Evolutionary conservation across 768 basidiomycete species (phyloP), one percentile per base, ranked within the genome.

Genomic region (Agrocybe chaxingu): DNA sequence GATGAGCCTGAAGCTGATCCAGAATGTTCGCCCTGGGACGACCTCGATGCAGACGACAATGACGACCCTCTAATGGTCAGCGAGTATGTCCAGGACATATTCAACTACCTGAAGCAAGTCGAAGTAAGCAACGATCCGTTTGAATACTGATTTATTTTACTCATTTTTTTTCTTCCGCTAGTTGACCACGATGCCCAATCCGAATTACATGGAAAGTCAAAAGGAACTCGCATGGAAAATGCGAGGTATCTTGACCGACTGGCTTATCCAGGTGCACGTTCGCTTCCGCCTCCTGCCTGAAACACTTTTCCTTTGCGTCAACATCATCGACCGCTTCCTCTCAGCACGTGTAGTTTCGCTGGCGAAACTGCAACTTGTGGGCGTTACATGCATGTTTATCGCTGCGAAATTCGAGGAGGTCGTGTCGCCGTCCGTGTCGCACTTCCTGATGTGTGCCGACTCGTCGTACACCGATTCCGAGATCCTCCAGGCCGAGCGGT

Each of bases 1-100:
- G 71, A 82, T 31, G 80, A 83, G 53, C 65, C 60, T 3, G 89
- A 89, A 62, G 84, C 80, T 3, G 85, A 87, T 56, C 84, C 84
- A 3, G 74, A 87, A 47, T 72, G 75, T 72, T 75, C 75, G 8
- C 58, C 69, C 35, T 98, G 93, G 95, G 89, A 89, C 30, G 96
- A 98, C 62, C 78, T 98, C 11, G 97, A 99, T 56, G 85, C 83
- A 1, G 93, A 95, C 41, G 97, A 99, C 62, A 79, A 71, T 16
- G 92, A 94, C 44, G 96, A 99, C 62, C 97, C 96, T 11, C 76
- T 92, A 52, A 98, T 98, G 95, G 95, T 97, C 57, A 88, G 87
- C 71, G 92, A 98, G 68, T 99, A 99, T 63, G 95, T 97, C 45
- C 76, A 76, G 19, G 97, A 98, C 51, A 95, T 98, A 54, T 95